Percentiles rank a stretch among this genome's conserved stretches.
Conservation (phyloP, 164 flowering plant genomes). For the Paratinospora sagittata region DNA sequence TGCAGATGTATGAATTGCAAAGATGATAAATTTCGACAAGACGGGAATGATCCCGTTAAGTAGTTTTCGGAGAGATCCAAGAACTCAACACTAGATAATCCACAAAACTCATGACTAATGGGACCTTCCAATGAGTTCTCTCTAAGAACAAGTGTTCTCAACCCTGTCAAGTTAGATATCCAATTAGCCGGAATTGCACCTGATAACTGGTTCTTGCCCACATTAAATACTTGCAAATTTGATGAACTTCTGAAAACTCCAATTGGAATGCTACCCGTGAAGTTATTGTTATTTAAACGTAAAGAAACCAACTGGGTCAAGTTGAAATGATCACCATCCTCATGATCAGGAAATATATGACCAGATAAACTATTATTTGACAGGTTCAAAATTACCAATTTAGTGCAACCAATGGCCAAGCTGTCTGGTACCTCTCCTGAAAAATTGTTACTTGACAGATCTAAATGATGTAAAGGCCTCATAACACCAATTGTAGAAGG, state of each 20-base stretch:
- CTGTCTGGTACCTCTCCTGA: background rate
- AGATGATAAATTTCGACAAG: background rate
- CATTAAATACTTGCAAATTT: no score
- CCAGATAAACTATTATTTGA: slow-evolving; percentile 10
- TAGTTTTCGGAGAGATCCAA: slow-evolving; percentile 15
- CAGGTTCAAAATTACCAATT: background rate
- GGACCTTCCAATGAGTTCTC: no score
- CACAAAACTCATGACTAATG: no score
- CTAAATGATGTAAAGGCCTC: background rate
- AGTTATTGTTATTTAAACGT: background rate
- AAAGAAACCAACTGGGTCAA: background rate
- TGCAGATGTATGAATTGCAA: slow-evolving; percentile 3
- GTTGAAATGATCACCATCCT: background rate
- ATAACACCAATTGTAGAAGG: slow-evolving; percentile 3
- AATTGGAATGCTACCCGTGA: background rate
- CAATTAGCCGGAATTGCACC: no score
- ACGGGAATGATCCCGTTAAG: background rate
- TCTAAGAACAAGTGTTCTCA: no score
- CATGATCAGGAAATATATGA: background rate
- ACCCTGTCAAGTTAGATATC: no score
- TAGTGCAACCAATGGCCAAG: background rate
- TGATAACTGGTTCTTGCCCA: no score
- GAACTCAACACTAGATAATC: background rate
- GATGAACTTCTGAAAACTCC: background rate
- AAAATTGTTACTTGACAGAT: background rate